These are phyloP conservation scores for Hypoxylon rickii DNA, from an alignment of 495 filamentous ascomycete genomes.

Conservation along the genomic window DNA sequence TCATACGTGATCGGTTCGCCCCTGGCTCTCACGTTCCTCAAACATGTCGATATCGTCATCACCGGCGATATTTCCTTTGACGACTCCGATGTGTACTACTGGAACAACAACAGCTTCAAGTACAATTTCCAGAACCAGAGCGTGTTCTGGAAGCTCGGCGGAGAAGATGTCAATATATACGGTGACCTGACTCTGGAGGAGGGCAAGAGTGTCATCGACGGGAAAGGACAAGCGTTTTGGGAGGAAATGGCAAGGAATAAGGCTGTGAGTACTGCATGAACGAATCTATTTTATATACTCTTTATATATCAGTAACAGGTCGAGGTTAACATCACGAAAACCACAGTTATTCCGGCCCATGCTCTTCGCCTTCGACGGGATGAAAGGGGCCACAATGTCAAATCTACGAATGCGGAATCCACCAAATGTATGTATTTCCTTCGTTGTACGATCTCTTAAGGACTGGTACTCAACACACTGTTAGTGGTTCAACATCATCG, in stretches of 20 bases:
- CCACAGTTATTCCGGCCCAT: slow-evolving; percentile 41
- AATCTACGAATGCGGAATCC: slow-evolving; percentile 65
- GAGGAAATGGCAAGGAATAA: slow-evolving; percentile 60
- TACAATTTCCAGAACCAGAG: slow-evolving; percentile 37
- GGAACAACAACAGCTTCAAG: slow-evolving; percentile 36
- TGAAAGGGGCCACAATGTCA: slow-evolving; percentile 64
- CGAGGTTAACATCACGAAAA: neutral
- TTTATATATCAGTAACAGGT: neutral
- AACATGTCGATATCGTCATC: slow-evolving; percentile 62
- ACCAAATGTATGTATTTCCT: slow-evolving; percentile 50
- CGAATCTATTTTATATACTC: neutral
- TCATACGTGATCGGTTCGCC: slow-evolving; percentile 67
- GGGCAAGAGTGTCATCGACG: slow-evolving; percentile 36
- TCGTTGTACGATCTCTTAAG: neutral
- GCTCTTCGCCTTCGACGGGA: slow-evolving; percentile 64
- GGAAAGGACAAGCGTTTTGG: slow-evolving; percentile 68
- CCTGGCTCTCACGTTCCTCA: slow-evolving; percentile 65
- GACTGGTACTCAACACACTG: neutral
- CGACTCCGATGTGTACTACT: slow-evolving; percentile 38
- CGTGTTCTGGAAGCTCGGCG: slow-evolving; percentile 41
- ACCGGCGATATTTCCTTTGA: slow-evolving; percentile 27
- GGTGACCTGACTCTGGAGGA: slow-evolving; percentile 26
- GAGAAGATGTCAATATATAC: slow-evolving; percentile 40
- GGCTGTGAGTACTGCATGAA: slow-evolving; percentile 5
- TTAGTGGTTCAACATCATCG: slow-evolving; percentile 67